phyloP scores from a whole-genome alignment of 2,329 filamentous ascomycete species.

The Mollisia scopiformis region DNA sequence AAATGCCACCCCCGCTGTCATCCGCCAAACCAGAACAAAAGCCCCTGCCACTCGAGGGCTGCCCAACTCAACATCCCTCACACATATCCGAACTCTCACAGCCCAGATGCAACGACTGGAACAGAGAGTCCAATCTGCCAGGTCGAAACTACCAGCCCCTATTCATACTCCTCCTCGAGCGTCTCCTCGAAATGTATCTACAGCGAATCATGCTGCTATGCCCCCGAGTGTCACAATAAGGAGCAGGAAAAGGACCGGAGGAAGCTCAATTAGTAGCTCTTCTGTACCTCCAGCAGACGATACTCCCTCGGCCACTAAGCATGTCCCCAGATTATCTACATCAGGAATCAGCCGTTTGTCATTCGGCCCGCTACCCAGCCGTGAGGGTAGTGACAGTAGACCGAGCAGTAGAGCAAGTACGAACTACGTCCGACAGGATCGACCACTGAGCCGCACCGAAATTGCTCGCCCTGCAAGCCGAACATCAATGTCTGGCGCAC shows the following conservation, averaged over 20 bases:
- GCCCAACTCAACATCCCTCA: conserved; percentile 71
- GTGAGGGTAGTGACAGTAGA: conserved; percentile 37
- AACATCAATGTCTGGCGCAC: conserved; percentile 35
- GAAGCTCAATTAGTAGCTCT: conserved; percentile 41
- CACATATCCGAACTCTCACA: conserved; percentile 90
- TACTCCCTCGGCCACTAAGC: conserved; percentile 45
- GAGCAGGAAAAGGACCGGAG: conserved; percentile 68
- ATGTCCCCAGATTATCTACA: conserved; percentile 61
- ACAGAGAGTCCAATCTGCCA: conserved; percentile 86
- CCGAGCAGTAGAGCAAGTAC: conserved; percentile 36
- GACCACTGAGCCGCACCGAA: conserved; percentile 35
- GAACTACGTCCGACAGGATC: conserved; percentile 33
- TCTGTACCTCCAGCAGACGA: conserved; percentile 30
- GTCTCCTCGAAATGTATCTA: conserved; percentile 65
- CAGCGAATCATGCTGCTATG: conserved; percentile 45
- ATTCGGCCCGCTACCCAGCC: conserved; percentile 63
- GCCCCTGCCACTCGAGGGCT: conserved; percentile 43
- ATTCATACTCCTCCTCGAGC: conserved; percentile 75
- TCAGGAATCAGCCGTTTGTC: conserved; percentile 66
- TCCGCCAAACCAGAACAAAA: conserved; percentile 45
- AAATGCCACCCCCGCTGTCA: conserved; percentile 40
- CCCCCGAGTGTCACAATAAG: conserved; percentile 66
- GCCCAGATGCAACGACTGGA: conserved; percentile 98
- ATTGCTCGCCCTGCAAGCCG: conserved; percentile 34
- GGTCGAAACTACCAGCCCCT: conserved; percentile 88